A percentile compares a stretch with the other conserved stretches of the same genome.
These are phyloP conservation scores for Colletotrichum brevisporum DNA, from an alignment of 2,329 filamentous ascomycete genomes.

Conservation along the genomic window DNA sequence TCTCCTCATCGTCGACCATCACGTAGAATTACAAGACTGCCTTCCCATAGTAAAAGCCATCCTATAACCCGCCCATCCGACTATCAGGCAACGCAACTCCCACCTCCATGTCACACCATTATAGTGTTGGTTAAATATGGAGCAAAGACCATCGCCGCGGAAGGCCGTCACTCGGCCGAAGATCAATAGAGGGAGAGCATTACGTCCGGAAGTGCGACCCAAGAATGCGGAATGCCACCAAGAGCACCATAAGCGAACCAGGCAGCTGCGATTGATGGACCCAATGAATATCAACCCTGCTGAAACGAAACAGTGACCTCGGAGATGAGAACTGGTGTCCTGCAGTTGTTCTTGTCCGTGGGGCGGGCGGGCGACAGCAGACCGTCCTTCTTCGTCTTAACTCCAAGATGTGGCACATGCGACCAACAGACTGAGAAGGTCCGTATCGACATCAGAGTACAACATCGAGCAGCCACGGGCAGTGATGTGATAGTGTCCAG, in stretches of 20 bases:
- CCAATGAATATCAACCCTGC: not conserved
- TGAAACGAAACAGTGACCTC: slow-evolving; percentile 9
- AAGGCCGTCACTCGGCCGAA: not conserved
- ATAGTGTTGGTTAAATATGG: not conserved
- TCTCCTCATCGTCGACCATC: too few relatives aligned
- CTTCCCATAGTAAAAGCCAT: too few relatives aligned
- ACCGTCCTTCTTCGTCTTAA: too few relatives aligned
- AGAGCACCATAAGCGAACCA: slow-evolving; percentile 9
- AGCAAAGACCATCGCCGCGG: not conserved
- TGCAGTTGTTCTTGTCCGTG: not conserved
- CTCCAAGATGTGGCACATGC: too few relatives aligned
- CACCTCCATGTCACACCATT: too few relatives aligned
- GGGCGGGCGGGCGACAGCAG: too few relatives aligned
- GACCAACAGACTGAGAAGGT: too few relatives aligned
- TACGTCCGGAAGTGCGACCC: not conserved
- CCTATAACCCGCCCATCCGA: too few relatives aligned
- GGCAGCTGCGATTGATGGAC: slow-evolving; percentile 1
- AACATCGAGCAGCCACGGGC: too few relatives aligned
- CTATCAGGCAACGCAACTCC: too few relatives aligned
- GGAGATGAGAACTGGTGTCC: not conserved
- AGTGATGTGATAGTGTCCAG: not conserved
- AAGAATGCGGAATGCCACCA: not conserved
- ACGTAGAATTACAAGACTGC: too few relatives aligned
- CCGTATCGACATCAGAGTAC: too few relatives aligned
- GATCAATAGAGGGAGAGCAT: not conserved